Percentiles rank a stretch among this genome's conserved stretches.
These are phyloP conservation scores for Backusella australiensis DNA, from an alignment of 192 early-diverging fungal genomes.

Conservation along the genomic window DNA sequence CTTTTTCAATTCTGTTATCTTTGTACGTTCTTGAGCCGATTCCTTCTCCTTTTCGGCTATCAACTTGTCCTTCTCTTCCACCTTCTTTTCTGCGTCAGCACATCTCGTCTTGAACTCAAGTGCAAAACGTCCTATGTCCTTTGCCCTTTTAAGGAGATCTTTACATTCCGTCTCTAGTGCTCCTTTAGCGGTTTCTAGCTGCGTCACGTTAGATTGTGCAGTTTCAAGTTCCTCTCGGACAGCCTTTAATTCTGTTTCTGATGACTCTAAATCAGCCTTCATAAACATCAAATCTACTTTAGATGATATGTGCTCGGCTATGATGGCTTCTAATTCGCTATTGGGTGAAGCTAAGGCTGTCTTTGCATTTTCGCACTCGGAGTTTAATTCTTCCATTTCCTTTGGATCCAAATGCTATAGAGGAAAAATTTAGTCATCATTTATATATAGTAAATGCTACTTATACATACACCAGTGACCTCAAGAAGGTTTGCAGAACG, in stretches of 20 bases:
- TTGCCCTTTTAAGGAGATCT: neutral
- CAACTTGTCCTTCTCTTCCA: neutral
- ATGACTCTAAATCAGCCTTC: neutral
- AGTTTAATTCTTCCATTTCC: neutral
- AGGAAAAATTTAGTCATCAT: neutral
- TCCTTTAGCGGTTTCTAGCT: neutral
- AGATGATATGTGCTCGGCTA: no score
- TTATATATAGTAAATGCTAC: neutral
- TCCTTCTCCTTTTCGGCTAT: neutral
- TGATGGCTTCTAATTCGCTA: no score
- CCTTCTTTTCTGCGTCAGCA: neutral
- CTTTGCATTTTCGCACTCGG: no score
- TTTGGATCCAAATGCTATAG: neutral
- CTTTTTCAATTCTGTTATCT: neutral
- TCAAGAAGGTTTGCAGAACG: neutral
- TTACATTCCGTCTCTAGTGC: neutral
- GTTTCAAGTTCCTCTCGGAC: neutral
- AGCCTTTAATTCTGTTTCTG: neutral
- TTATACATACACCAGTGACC: neutral
- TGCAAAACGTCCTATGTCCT: neutral
- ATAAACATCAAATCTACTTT: no score
- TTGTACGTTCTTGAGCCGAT: neutral
- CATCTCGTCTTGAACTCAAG: neutral
- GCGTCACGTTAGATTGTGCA: neutral
- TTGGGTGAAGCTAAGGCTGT: no score